Conservation (phyloP, 75 land plant species). For the Gnetum montanum region DNA sequence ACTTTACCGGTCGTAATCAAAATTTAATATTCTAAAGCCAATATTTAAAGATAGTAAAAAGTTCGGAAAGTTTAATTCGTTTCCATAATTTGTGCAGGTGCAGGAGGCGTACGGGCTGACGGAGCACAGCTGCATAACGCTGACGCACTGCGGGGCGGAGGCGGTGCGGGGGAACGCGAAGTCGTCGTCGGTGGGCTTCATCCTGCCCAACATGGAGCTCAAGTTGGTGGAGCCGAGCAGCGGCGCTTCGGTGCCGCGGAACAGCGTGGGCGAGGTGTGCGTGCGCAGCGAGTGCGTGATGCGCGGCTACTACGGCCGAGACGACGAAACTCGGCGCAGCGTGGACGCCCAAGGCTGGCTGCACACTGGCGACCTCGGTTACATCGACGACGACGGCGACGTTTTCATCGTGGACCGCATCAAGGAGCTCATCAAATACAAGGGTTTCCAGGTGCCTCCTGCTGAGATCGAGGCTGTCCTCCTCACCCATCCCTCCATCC, state of each 20-base stretch:
- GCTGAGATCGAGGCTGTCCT: slow-evolving; percentile 87
- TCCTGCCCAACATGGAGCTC: slow-evolving; percentile 80
- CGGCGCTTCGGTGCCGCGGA: slow-evolving; percentile 54
- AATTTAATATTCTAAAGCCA: too few relatives aligned
- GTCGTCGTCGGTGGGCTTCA: slow-evolving; percentile 84
- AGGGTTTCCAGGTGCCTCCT: slow-evolving; percentile 97
- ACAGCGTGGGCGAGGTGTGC: slow-evolving; percentile 78
- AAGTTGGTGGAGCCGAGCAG: slow-evolving; percentile 85
- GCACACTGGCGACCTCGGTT: slow-evolving; percentile 91
- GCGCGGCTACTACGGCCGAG: slow-evolving; percentile 83
- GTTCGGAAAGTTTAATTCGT: too few relatives aligned
- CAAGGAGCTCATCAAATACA: slow-evolving; percentile 94
- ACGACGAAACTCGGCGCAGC: slow-evolving; percentile 48
- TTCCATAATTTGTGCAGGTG: not conserved
- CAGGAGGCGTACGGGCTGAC: slow-evolving; percentile 98
- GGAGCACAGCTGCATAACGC: slow-evolving; percentile 92
- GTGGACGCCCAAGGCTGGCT: slow-evolving; percentile 82
- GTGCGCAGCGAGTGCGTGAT: slow-evolving; percentile 87
- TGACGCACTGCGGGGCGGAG: slow-evolving; percentile 52
- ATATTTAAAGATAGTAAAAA: too few relatives aligned
- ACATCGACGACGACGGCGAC: slow-evolving; percentile 92
- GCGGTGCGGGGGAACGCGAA: slow-evolving; percentile 39
- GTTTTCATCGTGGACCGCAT: slow-evolving; percentile 85
- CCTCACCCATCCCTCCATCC: slow-evolving; percentile 63
- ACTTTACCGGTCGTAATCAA: too few relatives aligned